phyloP scores from a whole-genome alignment of 345 rosid species.

The Gossypium turneri region DNA sequence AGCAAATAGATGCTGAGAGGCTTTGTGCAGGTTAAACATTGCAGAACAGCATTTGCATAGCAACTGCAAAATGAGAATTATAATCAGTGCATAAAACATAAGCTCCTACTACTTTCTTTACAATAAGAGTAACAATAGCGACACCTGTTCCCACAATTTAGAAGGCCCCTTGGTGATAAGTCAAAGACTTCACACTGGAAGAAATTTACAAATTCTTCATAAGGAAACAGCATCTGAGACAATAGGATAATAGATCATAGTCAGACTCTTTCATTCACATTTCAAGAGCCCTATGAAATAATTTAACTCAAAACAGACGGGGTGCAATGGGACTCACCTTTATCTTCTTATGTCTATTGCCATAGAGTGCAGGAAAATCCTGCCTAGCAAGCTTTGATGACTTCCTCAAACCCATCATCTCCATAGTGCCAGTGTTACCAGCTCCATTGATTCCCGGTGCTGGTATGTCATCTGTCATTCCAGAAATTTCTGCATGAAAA shows the following conservation, averaged over 20 bases:
- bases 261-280: constrained; percentile 1
- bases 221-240: constrained; percentile 63
- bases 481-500: constrained; percentile 35
- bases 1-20: constrained; percentile 71
- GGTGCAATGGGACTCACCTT: constrained; percentile 38
- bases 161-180: constrained; percentile 76
- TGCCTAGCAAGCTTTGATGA: constrained; percentile 41
- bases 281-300: constrained; percentile 9
- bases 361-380: constrained; percentile 24
- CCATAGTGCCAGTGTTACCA: constrained; percentile 42
- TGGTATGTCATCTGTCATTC: constrained; percentile 21
- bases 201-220: constrained; percentile 66
- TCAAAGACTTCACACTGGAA: constrained; percentile 58
- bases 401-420: constrained; percentile 56
- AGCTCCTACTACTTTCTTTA: constrained; percentile 4
- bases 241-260: constrained; percentile 5
- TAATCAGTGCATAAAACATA: constrained; percentile 7
- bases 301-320: not conserved
- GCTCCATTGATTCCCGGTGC: constrained; percentile 36
- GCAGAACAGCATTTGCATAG: constrained; percentile 87
- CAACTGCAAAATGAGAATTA: constrained; percentile 46
- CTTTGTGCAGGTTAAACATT: constrained; percentile 76
- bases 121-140: not conserved
- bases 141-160: constrained; percentile 85
- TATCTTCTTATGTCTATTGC: constrained; percentile 37